Percentiles rank a stretch among this genome's conserved stretches.
Evolutionary conservation across 768 basidiomycete genomes (phyloP).

Genomic region (Tephrocybe sp.): DNA sequence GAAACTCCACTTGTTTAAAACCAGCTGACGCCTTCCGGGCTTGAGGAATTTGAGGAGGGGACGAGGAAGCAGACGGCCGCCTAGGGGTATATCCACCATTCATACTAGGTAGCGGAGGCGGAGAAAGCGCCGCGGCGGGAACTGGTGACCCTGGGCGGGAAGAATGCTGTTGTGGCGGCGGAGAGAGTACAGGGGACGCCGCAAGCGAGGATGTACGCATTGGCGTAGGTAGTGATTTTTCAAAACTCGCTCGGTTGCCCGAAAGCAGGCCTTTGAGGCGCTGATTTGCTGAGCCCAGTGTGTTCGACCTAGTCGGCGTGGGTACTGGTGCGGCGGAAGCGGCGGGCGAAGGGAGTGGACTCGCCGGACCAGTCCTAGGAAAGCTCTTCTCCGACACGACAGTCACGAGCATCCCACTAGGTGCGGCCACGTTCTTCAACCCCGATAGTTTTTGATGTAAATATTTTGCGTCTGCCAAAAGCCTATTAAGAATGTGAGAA

Average conservation of each 20-base stretch:
- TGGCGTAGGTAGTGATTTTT: slow-evolving; percentile 35
- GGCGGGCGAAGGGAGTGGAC: slow-evolving; percentile 15
- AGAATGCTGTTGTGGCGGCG: slow-evolving; percentile 16
- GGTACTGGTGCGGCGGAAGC: slow-evolving; percentile 25
- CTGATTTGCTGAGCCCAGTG: slow-evolving; percentile 38
- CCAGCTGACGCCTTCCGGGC: slow-evolving; percentile 14
- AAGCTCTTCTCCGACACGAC: slow-evolving; percentile 80
- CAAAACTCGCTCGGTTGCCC: slow-evolving; percentile 31
- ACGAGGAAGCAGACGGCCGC: not conserved
- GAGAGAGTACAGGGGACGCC: slow-evolving; percentile 15
- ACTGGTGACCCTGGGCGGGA: slow-evolving; percentile 13
- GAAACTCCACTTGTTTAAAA: slow-evolving; percentile 20
- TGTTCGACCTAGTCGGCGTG: slow-evolving; percentile 33
- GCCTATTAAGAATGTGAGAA: slow-evolving; percentile 37
- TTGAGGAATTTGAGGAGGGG: not conserved
- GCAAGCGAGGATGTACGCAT: slow-evolving; percentile 22
- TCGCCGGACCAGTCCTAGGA: slow-evolving; percentile 27
- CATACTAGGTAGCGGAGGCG: slow-evolving; percentile 16
- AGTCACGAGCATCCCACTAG: slow-evolving; percentile 79
- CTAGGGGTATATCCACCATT: slow-evolving; percentile 10
- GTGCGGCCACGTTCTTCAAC: slow-evolving; percentile 70
- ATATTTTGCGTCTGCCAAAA: slow-evolving; percentile 76
- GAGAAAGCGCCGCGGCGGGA: slow-evolving; percentile 14
- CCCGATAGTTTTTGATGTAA: slow-evolving; percentile 72
- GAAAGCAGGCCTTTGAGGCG: slow-evolving; percentile 46